A percentile compares a stretch with the other conserved stretches of the same genome.
Evolutionary conservation across 495 filamentous ascomycete genomes (phyloP).

Genomic region (Niebla homalea): DNA sequence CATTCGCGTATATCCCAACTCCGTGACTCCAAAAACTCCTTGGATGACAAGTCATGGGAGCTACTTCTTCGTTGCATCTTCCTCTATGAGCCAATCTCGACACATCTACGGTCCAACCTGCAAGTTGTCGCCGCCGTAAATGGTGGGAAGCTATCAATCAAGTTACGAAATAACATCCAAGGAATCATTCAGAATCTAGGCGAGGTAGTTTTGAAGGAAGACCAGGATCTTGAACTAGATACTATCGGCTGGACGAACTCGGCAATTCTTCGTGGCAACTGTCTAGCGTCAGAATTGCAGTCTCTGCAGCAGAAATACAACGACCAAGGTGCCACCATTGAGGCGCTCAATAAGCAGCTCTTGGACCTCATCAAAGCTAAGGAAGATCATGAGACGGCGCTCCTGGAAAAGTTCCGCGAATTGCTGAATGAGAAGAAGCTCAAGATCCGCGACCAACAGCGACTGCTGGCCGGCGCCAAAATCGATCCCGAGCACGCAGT

Average conservation of each 20-base stretch:
- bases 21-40: conserved; percentile 33
- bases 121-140: conserved; percentile 27
- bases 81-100: not conserved
- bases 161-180: conserved; percentile 41
- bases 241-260: conserved; percentile 60
- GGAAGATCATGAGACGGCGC: conserved; percentile 50
- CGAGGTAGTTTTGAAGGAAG: conserved; percentile 43
- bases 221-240: conserved; percentile 51
- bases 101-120: conserved; percentile 8
- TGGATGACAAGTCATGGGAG: conserved; percentile 45
- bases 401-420: conserved; percentile 57
- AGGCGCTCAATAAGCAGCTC: conserved; percentile 42
- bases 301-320: conserved; percentile 32
- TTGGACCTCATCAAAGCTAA: conserved; percentile 55
- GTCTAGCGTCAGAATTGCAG: conserved; percentile 32
- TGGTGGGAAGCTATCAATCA: conserved; percentile 22
- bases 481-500: conserved; percentile 35
- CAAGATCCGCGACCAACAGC: conserved; percentile 77
- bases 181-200: conserved; percentile 60
- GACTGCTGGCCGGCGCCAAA: conserved; percentile 47
- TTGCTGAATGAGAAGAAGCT: conserved; percentile 79
- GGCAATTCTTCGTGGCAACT: conserved; percentile 30
- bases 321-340: conserved; percentile 33
- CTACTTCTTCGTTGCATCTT: conserved; percentile 27
- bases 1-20: conserved; percentile 30